Evolutionary conservation across 139 green algal genomes (phyloP), one percentile per base, ranked within the genome.

Genomic region (Coccomyxa sp.): DNA sequence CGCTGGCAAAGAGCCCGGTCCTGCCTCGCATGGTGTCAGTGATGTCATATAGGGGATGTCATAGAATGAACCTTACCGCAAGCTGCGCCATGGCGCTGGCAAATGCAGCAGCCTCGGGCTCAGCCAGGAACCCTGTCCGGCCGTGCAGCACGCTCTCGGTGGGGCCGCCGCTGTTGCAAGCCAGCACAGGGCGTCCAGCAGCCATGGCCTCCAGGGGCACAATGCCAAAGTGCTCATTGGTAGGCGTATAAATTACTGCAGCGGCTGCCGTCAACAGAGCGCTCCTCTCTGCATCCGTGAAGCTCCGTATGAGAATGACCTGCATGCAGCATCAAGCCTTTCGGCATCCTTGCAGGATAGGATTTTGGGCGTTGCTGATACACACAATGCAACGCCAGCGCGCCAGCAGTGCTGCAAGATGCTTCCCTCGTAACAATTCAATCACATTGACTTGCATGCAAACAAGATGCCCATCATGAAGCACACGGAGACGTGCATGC

Each of bases 221-320:
- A 75, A 99, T 99, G 55, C 96, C 96, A 89, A 99, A 99, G 89
- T 99, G 96, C 86, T 99, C 96, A 69, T 94, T 78, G 78, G 91
- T 76, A 22, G 93, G 94, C 0, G 96, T 99, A 89, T 97, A 99
- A 34, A 97, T 40, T 39, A 97, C 90, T 29, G 84, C 90, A 29
- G 74, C 41, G 74, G 81, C 90, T 0, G 84, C 80, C 0, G 85
- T 81, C 54, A 99, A 84, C 81, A 99, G 87, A 31, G 80, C 39
- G 50, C 68, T 64, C 24, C 90, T 88, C 79, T 97, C 88, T 14
- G 9, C 74, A 79, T 95, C 87, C 3, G 86, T 95, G 81, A 99
- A 97, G 35, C 90, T 97, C 0, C 90, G 88, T 69, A 99, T 39
- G 74, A 99, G 97, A 24, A 69, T 38, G 50, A 99, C 93, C 29